A percentile compares a stretch with the other conserved stretches of the same genome.
Evolutionary conservation across 1,284 basidiomycete species (phyloP).

Genomic region (Naganishia sp.): DNA sequence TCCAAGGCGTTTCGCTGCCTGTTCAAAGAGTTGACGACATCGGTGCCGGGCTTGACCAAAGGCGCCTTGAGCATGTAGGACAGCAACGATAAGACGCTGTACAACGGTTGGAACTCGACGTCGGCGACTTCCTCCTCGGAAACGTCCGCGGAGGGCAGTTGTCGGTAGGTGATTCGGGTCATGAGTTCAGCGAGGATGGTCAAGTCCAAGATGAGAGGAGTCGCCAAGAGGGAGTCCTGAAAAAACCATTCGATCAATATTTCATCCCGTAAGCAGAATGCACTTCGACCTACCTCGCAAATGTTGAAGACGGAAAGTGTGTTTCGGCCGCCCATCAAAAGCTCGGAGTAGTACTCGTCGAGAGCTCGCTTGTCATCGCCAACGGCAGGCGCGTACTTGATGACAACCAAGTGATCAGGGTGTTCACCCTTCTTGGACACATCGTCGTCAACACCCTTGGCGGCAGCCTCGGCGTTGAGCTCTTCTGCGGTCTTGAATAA

Average conservation of each 20-base stretch:
- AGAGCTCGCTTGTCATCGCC: constrained; percentile 97
- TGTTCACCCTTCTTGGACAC: constrained; percentile 63
- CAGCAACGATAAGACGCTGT: constrained; percentile 83
- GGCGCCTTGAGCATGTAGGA: constrained; percentile 98
- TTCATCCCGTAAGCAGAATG: not conserved
- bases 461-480: constrained; percentile 45
- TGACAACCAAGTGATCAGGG: constrained; percentile 95
- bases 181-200: constrained; percentile 91
- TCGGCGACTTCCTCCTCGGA: constrained; percentile 55
- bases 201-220: constrained; percentile 92
- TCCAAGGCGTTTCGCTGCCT: constrained; percentile 94
- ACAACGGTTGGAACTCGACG: constrained; percentile 68
- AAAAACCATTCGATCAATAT: too few relatives aligned
- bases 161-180: constrained; percentile 86
- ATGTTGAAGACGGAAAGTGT: constrained; percentile 94
- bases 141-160: constrained; percentile 43
- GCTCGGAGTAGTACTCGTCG: constrained; percentile 97
- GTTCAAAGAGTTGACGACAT: constrained; percentile 92
- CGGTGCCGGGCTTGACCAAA: constrained; percentile 90
- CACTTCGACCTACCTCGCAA: constrained; percentile 68
- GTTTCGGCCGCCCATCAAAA: constrained; percentile 67
- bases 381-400: constrained; percentile 81
- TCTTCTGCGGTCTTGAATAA: constrained; percentile 69
- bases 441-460: constrained; percentile 60
- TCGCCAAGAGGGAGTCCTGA: constrained; percentile 87